phyloP scores from a whole-genome alignment of 345 rosid species.

The Linum tenue region DNA sequence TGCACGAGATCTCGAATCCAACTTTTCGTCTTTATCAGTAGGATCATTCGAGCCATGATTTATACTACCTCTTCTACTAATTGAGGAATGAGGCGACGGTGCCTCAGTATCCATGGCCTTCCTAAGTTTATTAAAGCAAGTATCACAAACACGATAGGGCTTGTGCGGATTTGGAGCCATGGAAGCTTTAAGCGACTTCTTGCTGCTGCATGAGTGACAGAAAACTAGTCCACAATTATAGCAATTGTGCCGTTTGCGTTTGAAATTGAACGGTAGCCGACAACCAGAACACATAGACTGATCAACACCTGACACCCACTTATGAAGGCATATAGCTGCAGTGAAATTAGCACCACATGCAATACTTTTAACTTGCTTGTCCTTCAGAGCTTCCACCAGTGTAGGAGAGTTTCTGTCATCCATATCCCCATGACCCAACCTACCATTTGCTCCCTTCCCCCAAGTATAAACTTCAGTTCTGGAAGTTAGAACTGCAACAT shows the following conservation, averaged over 20 bases:
- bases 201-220: slow-evolving; percentile 90
- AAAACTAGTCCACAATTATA: slow-evolving; percentile 85
- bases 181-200: slow-evolving; percentile 83
- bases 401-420: slow-evolving; percentile 79
- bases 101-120: slow-evolving; percentile 60
- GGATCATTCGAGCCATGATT: slow-evolving; percentile 49
- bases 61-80: slow-evolving; percentile 68
- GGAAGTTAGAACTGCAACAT: slow-evolving; percentile 86
- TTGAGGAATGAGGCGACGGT: slow-evolving; percentile 48
- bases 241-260: slow-evolving; percentile 69
- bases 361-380: slow-evolving; percentile 92
- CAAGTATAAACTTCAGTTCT: slow-evolving; percentile 92
- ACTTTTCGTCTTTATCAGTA: slow-evolving; percentile 70
- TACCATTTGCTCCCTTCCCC: slow-evolving; percentile 98
- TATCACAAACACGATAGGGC: slow-evolving; percentile 87
- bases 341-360: slow-evolving; percentile 91
- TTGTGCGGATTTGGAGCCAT: slow-evolving; percentile 98
- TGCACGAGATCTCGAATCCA: slow-evolving; percentile 61
- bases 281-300: slow-evolving; percentile 99
- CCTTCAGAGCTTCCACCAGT: slow-evolving; percentile 74
- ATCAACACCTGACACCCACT: slow-evolving; percentile 91
- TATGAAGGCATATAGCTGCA: slow-evolving; percentile 94
- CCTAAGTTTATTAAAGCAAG: slow-evolving; percentile 68
- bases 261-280: slow-evolving; percentile 82
- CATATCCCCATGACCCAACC: slow-evolving; percentile 87